Percentiles rank a stretch among this genome's conserved stretches.
phyloP scores from a whole-genome alignment of 768 basidiomycete genomes.

The Macrolepiota albuminosa region DNA sequence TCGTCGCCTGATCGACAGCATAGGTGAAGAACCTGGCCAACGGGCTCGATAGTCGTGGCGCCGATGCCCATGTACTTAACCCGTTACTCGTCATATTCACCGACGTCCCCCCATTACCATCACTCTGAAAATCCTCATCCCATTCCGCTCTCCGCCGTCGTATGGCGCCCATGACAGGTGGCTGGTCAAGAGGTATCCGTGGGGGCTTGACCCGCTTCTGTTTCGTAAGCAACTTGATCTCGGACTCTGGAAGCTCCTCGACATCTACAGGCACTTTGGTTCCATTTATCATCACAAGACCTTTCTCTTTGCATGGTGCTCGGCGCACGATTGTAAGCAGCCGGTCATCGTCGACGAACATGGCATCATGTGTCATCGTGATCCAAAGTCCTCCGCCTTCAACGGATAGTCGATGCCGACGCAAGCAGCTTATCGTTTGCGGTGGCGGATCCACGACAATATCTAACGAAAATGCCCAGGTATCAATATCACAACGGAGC shows the following conservation, averaged over 20 bases:
- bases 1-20: conserved; percentile 69
- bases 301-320: conserved; percentile 75
- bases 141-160: conserved; percentile 68
- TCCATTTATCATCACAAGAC: conserved; percentile 86
- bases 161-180: conserved; percentile 72
- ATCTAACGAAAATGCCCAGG: conserved; percentile 80
- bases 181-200: conserved; percentile 91
- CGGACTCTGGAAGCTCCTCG: conserved; percentile 82
- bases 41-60: conserved; percentile 67
- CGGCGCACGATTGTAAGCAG: conserved; percentile 70
- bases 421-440: conserved; percentile 72
- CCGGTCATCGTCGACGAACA: conserved; percentile 74
- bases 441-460: conserved; percentile 94
- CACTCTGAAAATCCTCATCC: conserved; percentile 46
- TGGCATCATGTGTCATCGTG: conserved; percentile 80
- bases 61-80: conserved; percentile 42
- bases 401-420: conserved; percentile 79
- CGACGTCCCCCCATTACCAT: conserved; percentile 16
- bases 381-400: conserved; percentile 95
- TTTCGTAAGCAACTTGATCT: conserved; percentile 78
- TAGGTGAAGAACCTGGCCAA: conserved; percentile 68
- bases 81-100: conserved; percentile 13
- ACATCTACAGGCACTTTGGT: conserved; percentile 78
- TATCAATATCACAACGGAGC: conserved; percentile 87
- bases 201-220: conserved; percentile 83